These are phyloP conservation scores for Apiotrichum sp. DNA, from an alignment of 1,284 basidiomycete genomes.

Conservation along the genomic window DNA sequence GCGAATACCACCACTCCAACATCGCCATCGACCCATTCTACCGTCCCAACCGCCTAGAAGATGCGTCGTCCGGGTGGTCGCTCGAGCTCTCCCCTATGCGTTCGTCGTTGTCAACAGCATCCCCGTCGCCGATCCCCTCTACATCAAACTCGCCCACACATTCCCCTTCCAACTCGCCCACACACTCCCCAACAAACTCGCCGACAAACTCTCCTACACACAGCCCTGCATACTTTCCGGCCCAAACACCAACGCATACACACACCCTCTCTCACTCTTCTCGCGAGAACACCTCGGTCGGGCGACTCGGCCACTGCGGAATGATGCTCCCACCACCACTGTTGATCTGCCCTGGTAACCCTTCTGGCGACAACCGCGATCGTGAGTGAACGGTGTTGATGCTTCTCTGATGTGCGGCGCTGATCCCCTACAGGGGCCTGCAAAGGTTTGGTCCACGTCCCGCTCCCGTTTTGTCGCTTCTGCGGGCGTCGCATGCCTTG, in stretches of 20 bases:
- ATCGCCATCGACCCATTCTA: too few relatives aligned
- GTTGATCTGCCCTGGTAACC: background rate
- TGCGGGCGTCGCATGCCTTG: background rate
- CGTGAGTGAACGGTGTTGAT: background rate
- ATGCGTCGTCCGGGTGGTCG: too few relatives aligned
- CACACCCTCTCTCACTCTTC: background rate
- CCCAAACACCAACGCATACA: background rate
- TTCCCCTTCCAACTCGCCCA: background rate
- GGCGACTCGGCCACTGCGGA: too few relatives aligned
- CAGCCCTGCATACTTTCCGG: background rate
- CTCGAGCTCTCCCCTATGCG: background rate
- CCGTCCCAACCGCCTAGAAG: too few relatives aligned
- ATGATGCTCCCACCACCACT: background rate
- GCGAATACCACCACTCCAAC: too few relatives aligned
- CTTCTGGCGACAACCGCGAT: background rate
- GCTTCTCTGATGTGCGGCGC: background rate
- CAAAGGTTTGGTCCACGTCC: background rate
- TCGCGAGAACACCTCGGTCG: background rate
- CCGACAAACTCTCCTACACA: background rate
- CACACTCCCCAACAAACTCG: background rate
- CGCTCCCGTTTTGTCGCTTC: background rate
- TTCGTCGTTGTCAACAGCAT: too few relatives aligned
- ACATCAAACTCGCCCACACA: background rate
- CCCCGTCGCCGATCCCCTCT: background rate
- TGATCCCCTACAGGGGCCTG: background rate